A percentile compares a stretch with the other conserved stretches of the same genome.
Evolutionary conservation across 768 basidiomycete genomes (phyloP).

Genomic region (Bullera alba): DNA sequence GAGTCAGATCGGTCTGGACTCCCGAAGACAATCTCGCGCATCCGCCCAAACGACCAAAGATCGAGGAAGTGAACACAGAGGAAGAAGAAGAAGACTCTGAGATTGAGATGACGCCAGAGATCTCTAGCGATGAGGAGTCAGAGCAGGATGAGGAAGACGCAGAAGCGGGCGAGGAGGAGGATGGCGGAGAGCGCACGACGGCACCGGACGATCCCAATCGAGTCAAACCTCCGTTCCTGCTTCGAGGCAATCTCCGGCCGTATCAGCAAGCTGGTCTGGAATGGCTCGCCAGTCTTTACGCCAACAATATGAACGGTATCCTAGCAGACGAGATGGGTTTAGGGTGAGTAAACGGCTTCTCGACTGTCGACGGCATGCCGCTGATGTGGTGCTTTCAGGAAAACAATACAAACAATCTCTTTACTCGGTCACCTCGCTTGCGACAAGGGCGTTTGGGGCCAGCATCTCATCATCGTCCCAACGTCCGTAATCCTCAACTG

Average conservation of each 20-base stretch:
- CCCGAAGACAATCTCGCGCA: constrained; percentile 25
- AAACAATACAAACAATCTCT: constrained; percentile 48
- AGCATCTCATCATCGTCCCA: constrained; percentile 48
- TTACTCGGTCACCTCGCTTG: constrained; percentile 47
- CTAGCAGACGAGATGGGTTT: constrained; percentile 88
- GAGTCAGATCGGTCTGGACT: constrained; percentile 31
- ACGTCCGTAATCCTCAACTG: constrained; percentile 49
- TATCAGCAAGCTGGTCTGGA: constrained; percentile 51
- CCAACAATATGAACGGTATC: constrained; percentile 49
- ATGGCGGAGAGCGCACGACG: constrained; percentile 5
- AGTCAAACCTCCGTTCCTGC: constrained; percentile 47
- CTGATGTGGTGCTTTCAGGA: constrained; percentile 29
- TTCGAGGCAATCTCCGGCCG: constrained; percentile 49
- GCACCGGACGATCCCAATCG: constrained; percentile 8
- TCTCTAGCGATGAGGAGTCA: not conserved
- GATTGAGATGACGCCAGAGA: constrained; percentile 6
- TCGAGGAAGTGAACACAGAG: constrained; percentile 25
- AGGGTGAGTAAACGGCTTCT: constrained; percentile 55
- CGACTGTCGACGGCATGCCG: not conserved
- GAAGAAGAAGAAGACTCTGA: constrained; percentile 3
- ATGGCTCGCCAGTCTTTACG: constrained; percentile 50
- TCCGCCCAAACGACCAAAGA: constrained; percentile 14
- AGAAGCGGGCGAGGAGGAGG: constrained; percentile 17
- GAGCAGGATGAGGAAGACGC: constrained; percentile 13
- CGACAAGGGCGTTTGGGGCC: constrained; percentile 48